A percentile compares a stretch with the other conserved stretches of the same genome.
Conservation (phyloP, 139 green algal species). For the Tetradesmus lagerheimii region DNA sequence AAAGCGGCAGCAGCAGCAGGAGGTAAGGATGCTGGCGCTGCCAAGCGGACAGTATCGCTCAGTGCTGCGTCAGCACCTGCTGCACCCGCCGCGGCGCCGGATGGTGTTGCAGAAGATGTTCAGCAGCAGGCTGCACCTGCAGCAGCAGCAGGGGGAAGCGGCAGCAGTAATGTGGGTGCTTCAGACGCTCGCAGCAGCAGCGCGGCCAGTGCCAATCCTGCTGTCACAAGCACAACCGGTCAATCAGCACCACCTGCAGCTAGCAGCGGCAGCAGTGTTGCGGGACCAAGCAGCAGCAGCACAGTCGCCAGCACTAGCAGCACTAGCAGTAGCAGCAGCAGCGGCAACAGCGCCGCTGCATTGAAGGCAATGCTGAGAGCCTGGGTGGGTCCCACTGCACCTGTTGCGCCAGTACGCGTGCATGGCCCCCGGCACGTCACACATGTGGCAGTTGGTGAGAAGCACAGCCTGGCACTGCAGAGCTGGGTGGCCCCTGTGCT, state of each 20-base stretch:
- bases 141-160: slow-evolving; percentile 17
- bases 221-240: background rate
- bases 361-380: slow-evolving; percentile 10
- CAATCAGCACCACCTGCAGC: background rate
- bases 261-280: background rate
- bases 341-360: background rate
- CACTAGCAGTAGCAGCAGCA: slow-evolving; percentile 17
- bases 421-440: slow-evolving; percentile 3
- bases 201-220: background rate
- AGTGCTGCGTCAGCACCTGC: background rate
- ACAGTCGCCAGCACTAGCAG: background rate
- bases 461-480: slow-evolving; percentile 90
- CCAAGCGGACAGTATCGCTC: background rate
- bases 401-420: slow-evolving; percentile 5
- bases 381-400: slow-evolving; percentile 35
- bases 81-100: background rate
- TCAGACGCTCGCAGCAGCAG: slow-evolving; percentile 12
- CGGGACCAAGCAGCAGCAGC: slow-evolving; percentile 24
- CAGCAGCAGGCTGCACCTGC: background rate
- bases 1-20: slow-evolving; percentile 8
- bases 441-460: slow-evolving; percentile 85
- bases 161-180: background rate
- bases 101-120: slow-evolving; percentile 10
- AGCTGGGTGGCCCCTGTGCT: slow-evolving; percentile 69
- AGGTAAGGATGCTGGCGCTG: background rate